Conservation (phyloP, 192 early-diverging fungal genomes). For the Backusella luteola region DNA sequence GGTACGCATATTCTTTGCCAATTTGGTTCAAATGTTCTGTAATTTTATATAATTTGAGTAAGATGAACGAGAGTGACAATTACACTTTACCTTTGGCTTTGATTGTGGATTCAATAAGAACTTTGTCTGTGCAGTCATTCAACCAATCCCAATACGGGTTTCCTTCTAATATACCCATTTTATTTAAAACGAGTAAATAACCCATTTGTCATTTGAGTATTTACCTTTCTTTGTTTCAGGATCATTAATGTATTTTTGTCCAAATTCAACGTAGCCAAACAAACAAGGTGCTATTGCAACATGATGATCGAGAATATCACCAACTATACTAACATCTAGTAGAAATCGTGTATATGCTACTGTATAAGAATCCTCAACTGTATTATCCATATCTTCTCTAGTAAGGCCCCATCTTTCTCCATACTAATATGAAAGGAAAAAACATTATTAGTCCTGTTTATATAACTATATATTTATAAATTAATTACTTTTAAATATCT, state of each 20-base stretch:
- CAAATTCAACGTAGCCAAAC: conserved; percentile 83
- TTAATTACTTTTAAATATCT: background rate
- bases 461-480: background rate
- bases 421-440: conserved; percentile 60
- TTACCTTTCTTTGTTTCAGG: conserved; percentile 58
- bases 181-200: background rate
- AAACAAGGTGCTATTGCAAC: conserved; percentile 82
- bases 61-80: background rate
- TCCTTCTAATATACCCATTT: conserved; percentile 37
- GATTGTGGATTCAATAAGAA: conserved; percentile 63
- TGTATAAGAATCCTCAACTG: conserved; percentile 69
- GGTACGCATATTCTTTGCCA: conserved; percentile 46
- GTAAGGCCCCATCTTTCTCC: conserved; percentile 75
- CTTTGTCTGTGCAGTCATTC: conserved; percentile 57
- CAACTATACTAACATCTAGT: conserved; percentile 64
- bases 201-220: background rate
- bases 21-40: conserved; percentile 52
- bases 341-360: conserved; percentile 85
- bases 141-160: conserved; percentile 89
- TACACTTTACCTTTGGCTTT: conserved; percentile 50
- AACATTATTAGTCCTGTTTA: conserved; percentile 49
- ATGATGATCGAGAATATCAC: conserved; percentile 74
- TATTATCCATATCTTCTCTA: conserved; percentile 59
- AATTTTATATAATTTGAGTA: background rate
- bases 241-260: conserved; percentile 56